phyloP scores from a whole-genome alignment of 2,329 filamentous ascomycete species.

The Whalleya microplaca region DNA sequence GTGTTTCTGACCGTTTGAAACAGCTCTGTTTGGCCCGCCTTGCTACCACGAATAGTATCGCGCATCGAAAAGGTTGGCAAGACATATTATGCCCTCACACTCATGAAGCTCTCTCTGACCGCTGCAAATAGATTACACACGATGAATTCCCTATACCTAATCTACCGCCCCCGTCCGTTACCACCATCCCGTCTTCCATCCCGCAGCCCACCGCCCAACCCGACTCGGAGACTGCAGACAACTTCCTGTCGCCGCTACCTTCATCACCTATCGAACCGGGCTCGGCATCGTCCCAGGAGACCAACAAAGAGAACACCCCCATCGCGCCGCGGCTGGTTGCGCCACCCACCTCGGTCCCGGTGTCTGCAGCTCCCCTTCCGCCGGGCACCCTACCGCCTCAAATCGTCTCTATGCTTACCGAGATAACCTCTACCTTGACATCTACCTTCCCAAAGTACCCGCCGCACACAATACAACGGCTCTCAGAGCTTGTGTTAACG shows the following conservation, averaged over 20 bases:
- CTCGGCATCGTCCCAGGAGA: slow-evolving; percentile 55
- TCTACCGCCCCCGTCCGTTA: slow-evolving; percentile 43
- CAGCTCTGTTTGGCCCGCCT: slow-evolving; percentile 43
- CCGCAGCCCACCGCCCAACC: slow-evolving; percentile 45
- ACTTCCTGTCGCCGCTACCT: slow-evolving; percentile 49
- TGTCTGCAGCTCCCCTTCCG: slow-evolving; percentile 39
- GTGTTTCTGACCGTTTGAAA: slow-evolving; percentile 27
- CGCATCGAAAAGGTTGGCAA: slow-evolving; percentile 55
- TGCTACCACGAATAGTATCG: slow-evolving; percentile 42
- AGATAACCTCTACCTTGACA: slow-evolving; percentile 64
- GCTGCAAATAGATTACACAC: slow-evolving; percentile 65
- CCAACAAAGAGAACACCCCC: slow-evolving; percentile 68
- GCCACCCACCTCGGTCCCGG: slow-evolving; percentile 38
- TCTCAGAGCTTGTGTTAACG: slow-evolving; percentile 81
- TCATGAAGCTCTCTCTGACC: slow-evolving; percentile 3
- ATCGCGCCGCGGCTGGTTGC: slow-evolving; percentile 37
- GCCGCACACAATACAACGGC: slow-evolving; percentile 89
- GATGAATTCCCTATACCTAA: slow-evolving; percentile 75
- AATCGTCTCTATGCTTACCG: slow-evolving; percentile 63
- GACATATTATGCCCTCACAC: not conserved
- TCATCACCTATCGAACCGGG: slow-evolving; percentile 47
- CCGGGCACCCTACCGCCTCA: slow-evolving; percentile 63
- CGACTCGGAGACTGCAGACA: slow-evolving; percentile 41
- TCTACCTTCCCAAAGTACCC: slow-evolving; percentile 73
- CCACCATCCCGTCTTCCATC: slow-evolving; percentile 32